Conservation (phyloP, 2,329 filamentous ascomycete genomes). For the Tolypocladium guangdongense region DNA sequence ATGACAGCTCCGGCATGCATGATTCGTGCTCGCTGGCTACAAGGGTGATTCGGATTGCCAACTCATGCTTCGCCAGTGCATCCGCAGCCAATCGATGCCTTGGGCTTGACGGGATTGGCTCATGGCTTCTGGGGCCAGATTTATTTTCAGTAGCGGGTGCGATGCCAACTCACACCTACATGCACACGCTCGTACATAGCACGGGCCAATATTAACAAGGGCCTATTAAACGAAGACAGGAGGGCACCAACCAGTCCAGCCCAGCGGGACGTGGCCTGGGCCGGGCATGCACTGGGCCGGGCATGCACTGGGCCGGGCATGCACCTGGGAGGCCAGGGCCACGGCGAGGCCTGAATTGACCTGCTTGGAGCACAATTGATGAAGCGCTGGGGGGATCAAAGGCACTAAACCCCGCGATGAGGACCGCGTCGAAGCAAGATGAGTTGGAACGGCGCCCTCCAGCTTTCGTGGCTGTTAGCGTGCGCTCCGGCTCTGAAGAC, state of each 20-base stretch:
- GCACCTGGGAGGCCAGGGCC: background rate
- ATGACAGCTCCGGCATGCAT: background rate
- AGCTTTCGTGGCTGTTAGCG: background rate
- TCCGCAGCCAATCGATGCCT: background rate
- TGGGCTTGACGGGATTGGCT: background rate
- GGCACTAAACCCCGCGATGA: background rate
- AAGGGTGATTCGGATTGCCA: conserved; percentile 1
- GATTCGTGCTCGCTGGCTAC: background rate
- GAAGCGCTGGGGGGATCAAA: background rate
- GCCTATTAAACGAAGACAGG: too few species aligned
- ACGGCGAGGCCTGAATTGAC: too few species aligned
- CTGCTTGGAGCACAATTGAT: too few species aligned
- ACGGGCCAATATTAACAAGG: background rate
- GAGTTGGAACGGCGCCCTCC: background rate
- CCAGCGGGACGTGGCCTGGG: too few species aligned
- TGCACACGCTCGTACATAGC: too few species aligned
- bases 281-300: background rate
- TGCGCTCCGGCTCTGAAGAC: background rate
- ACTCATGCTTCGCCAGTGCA: background rate
- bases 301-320: background rate
- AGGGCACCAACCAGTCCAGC: too few species aligned
- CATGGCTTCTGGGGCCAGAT: background rate
- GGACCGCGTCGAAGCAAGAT: background rate
- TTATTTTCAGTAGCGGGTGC: background rate
- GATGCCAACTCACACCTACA: background rate